A percentile compares a stretch with the other conserved stretches of the same genome.
Conservation (phyloP, 345 rosid genomes). For the Sonneratia alba region DNA sequence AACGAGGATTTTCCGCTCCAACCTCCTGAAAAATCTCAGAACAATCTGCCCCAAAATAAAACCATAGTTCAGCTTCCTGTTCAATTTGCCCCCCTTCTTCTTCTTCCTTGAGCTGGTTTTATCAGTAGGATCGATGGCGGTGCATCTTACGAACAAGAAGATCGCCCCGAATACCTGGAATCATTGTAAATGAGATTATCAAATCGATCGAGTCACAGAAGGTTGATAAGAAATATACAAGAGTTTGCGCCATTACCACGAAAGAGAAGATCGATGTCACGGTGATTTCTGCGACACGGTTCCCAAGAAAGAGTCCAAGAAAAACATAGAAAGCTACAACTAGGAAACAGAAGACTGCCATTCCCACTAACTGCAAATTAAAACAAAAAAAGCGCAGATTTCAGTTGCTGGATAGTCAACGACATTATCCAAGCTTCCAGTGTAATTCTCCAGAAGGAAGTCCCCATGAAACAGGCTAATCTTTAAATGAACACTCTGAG, state of each 20-base stretch:
- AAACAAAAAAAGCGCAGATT: background rate
- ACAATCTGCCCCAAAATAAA: conserved; percentile 66
- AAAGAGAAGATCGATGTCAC: conserved; percentile 50
- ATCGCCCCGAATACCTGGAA: conserved; percentile 69
- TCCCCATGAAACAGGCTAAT: background rate
- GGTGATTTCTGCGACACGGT: conserved; percentile 58
- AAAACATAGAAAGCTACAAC: conserved; percentile 63
- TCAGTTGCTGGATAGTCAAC: background rate
- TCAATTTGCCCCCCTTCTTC: conserved; percentile 45
- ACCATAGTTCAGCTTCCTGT: conserved; percentile 61
- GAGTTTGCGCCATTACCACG: conserved; percentile 38
- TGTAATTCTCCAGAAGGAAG: background rate
- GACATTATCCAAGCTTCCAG: background rate
- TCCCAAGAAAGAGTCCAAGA: conserved; percentile 74
- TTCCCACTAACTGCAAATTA: conserved; percentile 64
- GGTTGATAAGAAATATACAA: background rate
- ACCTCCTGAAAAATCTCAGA: conserved; percentile 59
- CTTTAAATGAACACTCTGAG: background rate
- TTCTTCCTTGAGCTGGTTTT: conserved; percentile 61
- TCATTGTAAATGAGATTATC: background rate
- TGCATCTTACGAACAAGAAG: conserved; percentile 68
- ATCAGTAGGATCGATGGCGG: conserved; percentile 89
- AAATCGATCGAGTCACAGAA: background rate
- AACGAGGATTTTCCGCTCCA: conserved; percentile 80
- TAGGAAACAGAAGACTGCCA: conserved; percentile 59